Evolutionary conservation across 352 stramenopile species (phyloP).

Genomic region (Saprolegnia parasitica): DNA sequence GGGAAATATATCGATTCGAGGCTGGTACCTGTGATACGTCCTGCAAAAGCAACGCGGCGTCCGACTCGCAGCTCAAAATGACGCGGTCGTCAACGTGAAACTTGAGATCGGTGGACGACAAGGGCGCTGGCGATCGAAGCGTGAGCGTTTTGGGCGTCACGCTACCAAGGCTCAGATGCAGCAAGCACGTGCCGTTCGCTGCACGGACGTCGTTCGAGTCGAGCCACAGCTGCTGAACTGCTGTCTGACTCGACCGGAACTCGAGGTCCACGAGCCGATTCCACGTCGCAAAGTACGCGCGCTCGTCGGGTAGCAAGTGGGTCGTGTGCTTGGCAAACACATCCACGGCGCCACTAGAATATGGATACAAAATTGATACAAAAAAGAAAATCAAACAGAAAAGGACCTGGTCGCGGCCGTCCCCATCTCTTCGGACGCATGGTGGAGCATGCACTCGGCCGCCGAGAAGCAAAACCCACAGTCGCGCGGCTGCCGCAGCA

Average conservation of each 20-base stretch:
- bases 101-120: neutral
- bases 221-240: slow-evolving; percentile 62
- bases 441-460: slow-evolving; percentile 82
- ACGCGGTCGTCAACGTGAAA: slow-evolving; percentile 69
- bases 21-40: slow-evolving; percentile 36
- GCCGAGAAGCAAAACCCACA: slow-evolving; percentile 80
- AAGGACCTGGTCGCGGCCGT: slow-evolving; percentile 38
- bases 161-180: neutral
- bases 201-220: slow-evolving; percentile 25
- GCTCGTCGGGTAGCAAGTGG: slow-evolving; percentile 50
- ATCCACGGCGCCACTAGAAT: slow-evolving; percentile 54
- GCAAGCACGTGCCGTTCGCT: neutral
- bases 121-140: neutral
- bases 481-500: slow-evolving; percentile 59
- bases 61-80: slow-evolving; percentile 65
- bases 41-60: slow-evolving; percentile 54
- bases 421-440: slow-evolving; percentile 71
- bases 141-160: neutral
- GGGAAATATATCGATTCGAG: too few species aligned
- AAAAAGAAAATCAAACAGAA: neutral
- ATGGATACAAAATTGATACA: slow-evolving; percentile 6
- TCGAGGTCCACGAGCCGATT: slow-evolving; percentile 67
- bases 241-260: slow-evolving; percentile 66
- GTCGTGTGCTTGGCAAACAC: slow-evolving; percentile 53
- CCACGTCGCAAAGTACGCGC: slow-evolving; percentile 70